These are phyloP conservation scores for Saccharum spontaneum DNA, from an alignment of 176 grass and related monocot genomes.

Conservation along the genomic window DNA sequence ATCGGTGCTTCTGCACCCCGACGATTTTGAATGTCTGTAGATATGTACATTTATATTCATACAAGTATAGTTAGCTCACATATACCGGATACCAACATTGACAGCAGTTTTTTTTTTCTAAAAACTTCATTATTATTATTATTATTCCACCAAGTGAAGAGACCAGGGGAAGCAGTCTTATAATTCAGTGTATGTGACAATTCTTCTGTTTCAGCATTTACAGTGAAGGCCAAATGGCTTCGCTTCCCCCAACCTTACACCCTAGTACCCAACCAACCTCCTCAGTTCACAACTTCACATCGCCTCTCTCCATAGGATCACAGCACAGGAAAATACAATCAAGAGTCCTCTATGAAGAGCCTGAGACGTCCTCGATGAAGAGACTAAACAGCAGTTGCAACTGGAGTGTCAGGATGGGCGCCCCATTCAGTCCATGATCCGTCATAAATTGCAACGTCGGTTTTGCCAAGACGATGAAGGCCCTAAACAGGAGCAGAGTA, in stretches of 20 bases:
- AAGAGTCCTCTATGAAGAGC: neutral
- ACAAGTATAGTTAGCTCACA: neutral
- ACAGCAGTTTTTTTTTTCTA: neutral
- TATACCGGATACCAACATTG: neutral
- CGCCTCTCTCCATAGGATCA: neutral
- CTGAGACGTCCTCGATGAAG: neutral
- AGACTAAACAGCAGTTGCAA: constrained; percentile 46
- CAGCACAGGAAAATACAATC: neutral
- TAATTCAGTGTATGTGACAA: neutral
- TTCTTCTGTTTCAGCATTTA: constrained; percentile 34
- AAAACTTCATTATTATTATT: neutral
- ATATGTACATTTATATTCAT: neutral
- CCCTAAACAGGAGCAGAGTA: constrained; percentile 40
- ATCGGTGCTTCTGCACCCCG: too few relatives aligned
- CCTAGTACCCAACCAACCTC: neutral
- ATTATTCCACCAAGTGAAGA: neutral
- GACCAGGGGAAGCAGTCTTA: neutral
- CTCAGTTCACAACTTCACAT: neutral
- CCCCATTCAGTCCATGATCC: constrained; percentile 96
- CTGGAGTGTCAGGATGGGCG: constrained; percentile 64
- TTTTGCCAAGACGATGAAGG: constrained; percentile 78
- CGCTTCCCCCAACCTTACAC: neutral
- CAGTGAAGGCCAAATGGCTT: constrained; percentile 9
- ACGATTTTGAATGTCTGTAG: too few relatives aligned
- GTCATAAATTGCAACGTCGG: constrained; percentile 71